phyloP scores from a whole-genome alignment of 768 basidiomycete species.

The Mycena galericulata region DNA sequence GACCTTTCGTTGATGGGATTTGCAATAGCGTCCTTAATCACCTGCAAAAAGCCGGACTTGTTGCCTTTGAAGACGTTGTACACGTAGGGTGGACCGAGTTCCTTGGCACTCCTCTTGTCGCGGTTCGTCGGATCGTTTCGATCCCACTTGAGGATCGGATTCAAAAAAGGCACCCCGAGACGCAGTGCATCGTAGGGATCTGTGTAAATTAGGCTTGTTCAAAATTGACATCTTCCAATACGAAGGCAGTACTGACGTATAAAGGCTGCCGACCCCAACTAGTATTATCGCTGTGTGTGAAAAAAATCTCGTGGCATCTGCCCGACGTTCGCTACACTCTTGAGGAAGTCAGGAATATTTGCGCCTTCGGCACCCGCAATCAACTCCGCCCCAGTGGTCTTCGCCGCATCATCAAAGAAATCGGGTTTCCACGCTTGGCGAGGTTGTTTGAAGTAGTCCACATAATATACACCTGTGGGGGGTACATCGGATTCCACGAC shows the following conservation, averaged over 20 bases:
- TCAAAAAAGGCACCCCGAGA: slow-evolving; percentile 51
- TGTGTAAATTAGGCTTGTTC: neutral
- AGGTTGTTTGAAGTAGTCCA: neutral
- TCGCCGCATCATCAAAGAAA: slow-evolving; percentile 9
- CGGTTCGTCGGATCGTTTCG: slow-evolving; percentile 43
- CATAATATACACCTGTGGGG: slow-evolving; percentile 3
- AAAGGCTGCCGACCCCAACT: slow-evolving; percentile 13
- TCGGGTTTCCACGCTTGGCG: slow-evolving; percentile 10
- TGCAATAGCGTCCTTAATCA: slow-evolving; percentile 41
- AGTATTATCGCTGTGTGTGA: slow-evolving; percentile 2
- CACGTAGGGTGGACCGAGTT: slow-evolving; percentile 48
- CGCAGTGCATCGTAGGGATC: slow-evolving; percentile 48
- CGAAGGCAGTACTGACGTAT: neutral
- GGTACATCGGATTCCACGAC: slow-evolving; percentile 32
- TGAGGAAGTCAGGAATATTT: neutral
- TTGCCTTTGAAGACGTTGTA: slow-evolving; percentile 48
- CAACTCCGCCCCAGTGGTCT: neutral
- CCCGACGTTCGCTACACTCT: slow-evolving; percentile 13
- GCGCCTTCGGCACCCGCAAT: neutral
- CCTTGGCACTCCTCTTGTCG: slow-evolving; percentile 41
- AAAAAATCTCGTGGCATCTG: slow-evolving; percentile 19
- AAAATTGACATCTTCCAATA: neutral
- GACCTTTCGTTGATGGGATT: slow-evolving; percentile 47
- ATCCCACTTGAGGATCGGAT: slow-evolving; percentile 49
- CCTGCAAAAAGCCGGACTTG: slow-evolving; percentile 43